Base-by-base conservation (phyloP, 345 rosid genomes). In the Trapa bicornis region DNA sequence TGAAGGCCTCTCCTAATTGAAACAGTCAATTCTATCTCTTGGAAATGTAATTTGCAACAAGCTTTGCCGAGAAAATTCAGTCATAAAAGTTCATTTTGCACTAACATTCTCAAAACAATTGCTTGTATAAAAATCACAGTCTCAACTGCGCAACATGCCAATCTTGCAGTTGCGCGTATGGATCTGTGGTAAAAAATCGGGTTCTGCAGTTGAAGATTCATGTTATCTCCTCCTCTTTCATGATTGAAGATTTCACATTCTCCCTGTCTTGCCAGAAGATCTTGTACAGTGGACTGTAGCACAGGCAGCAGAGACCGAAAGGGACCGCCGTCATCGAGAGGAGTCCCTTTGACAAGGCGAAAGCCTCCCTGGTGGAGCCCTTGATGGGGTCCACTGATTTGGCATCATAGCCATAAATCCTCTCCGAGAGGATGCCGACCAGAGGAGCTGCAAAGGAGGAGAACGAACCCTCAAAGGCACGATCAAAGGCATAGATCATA, bases 401-500 rank as follows among this genome's bases (percentile, higher is more conserved):
- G 0, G 95, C 71, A 66, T 91, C 90, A 68, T 91, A 94, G 6
- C 99, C 97, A 37, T 78, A 90, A 69, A 86, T 77, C 72, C 76
- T 82, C 81, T 94, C 97, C 1, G 99, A 87, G 67, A 90, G 86
- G 68, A 94, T 87, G 45, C 99, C 99, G 8, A 94, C 99, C 85
- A 94, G 73, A 0, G 96, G 97, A 6, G 99, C 96, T n/a, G 97
- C 97, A 37, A 94, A 80, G 43, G 99, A 83, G 2, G 99, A 94
- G 77, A 94, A 89, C 0, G 96, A 87, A 35, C 86, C 96, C 79
- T 94, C 97, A 1, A 94, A 81, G 68, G 99, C 97, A 1, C 99
- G 86, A 65, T 94, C 94, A 33, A 90, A 94, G 0, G 97, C 97
- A 33, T 94, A 94, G 64, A 94, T 88, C 99, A 94, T 94, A 0